A percentile compares a stretch with the other conserved stretches of the same genome.
These are phyloP conservation scores for Chalciporus piperatoides DNA, from an alignment of 1,284 basidiomycete genomes.

Conservation along the genomic window DNA sequence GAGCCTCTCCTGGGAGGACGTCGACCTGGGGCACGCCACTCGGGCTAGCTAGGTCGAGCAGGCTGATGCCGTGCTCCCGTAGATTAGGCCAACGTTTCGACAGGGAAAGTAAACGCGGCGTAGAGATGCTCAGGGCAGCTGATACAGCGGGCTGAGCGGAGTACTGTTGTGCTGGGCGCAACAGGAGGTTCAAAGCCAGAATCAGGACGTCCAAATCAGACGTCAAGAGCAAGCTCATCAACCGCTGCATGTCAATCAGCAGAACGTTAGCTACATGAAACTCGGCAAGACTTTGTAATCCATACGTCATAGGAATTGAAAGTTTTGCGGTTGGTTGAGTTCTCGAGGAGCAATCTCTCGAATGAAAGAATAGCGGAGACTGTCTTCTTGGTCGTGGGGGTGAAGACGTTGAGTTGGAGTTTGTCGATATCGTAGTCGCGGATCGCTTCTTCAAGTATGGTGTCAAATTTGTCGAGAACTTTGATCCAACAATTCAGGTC, in stretches of 20 bases:
- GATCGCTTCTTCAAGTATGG: constrained; percentile 80
- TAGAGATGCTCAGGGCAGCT: constrained; percentile 72
- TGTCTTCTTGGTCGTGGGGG: constrained; percentile 70
- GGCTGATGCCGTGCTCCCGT: constrained; percentile 68
- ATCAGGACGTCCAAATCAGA: constrained; percentile 89
- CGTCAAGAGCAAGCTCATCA: constrained; percentile 86
- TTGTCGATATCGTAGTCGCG: constrained; percentile 81
- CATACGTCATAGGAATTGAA: constrained; percentile 96
- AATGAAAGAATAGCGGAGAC: constrained; percentile 85
- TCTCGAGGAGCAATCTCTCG: constrained; percentile 88
- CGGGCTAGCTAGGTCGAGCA: constrained; percentile 62
- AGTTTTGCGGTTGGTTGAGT: constrained; percentile 97
- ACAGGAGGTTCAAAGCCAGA: constrained; percentile 78
- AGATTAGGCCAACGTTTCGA: constrained; percentile 72
- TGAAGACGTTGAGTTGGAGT: constrained; percentile 80
- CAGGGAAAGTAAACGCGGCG: constrained; percentile 67
- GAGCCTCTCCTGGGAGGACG: constrained; percentile 60
- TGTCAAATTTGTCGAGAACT: constrained; percentile 94
- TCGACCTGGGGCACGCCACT: constrained; percentile 53
- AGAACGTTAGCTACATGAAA: constrained; percentile 18
- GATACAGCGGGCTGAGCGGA: constrained; percentile 78
- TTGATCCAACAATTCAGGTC: constrained; percentile 97
- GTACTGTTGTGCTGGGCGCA: constrained; percentile 94
- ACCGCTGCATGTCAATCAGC: constrained; percentile 51
- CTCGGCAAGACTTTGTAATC: constrained; percentile 13